Base-by-base conservation (phyloP, 495 filamentous ascomycete genomes). In the Thermothielavioides terrestris region DNA sequence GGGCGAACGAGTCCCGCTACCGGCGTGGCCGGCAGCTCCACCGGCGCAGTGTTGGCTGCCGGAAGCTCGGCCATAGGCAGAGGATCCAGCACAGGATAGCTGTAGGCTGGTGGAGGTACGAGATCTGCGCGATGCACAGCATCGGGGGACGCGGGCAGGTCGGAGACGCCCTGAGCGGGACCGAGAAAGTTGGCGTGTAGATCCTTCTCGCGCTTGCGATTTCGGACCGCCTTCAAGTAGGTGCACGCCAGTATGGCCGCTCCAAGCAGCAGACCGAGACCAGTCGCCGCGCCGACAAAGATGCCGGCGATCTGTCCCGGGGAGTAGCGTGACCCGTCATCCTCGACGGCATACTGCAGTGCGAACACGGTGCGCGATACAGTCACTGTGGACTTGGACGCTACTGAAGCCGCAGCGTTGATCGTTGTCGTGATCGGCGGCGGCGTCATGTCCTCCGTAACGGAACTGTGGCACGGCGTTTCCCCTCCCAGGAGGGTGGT, bases 381-480 rank as follows among this genome's bases (percentile, higher is more conserved):
- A 9, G 35, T 47, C 12, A 34, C 35, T 26, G 60, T 58, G 2
- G 54, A 36, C 14, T 44, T 56, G 25, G 46, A 37, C 11, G 32
- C 20, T 3, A 26, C 9, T 4, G 5, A 14, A 1, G 8, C 18
- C 9, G 17, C n/a, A 0, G 32, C 28, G 15, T 40, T 22, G 4
- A 17, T 12, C 8, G 30, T 12, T 7, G 34, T 5, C 2, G 53
- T 15, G 27, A 53, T 39, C 2, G 52, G 21, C 8, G 50, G 38
- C 0, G 42, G 15, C 12, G 43, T 52, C 12, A 46, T 52, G 18
- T 17, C 35, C 20, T 18, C 26, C 6, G 35, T 10, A 18, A 50
- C 14, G 14, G 45, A 15, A 20, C 52, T 61, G 48, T 41, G 42
- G 32, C 60, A 63, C 6, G 58, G 58, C 6, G 58, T 63, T 23